Base-by-base conservation (phyloP, 176 grass and related monocot species). In the Secale cereale region DNA sequence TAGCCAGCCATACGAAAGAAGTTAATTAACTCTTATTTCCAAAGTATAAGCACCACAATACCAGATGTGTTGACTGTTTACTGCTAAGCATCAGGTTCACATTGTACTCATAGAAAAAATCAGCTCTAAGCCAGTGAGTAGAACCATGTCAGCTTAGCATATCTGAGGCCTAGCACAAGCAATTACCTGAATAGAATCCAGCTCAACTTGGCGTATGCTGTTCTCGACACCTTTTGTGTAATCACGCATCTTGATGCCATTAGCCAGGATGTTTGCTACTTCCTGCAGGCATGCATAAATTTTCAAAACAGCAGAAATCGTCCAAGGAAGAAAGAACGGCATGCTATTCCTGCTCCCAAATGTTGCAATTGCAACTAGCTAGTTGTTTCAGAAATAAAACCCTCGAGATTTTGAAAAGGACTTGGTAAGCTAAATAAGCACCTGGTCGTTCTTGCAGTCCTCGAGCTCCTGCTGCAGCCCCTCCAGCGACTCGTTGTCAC, bases 141-240 rank as follows among this genome's bases (percentile, higher is more conserved):
- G 33, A 82, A 23, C 26, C 19, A 65, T 52, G 14, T 37, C n/a
- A 0, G 0, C 30, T 36, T 39, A 0, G 27, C 78, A 78, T 66
- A 60, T 50, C 78, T 65, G 63, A 70, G 15, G 46, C 45, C 40
- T 69, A 32, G 10, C 78, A 80, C 14, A 41, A 57, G 7, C 52
- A 57, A 29, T 23, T 15, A 96, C 97, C 93, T 99, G 93, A 70
- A 99, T 99, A 1, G 97, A 99, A 82, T 99, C 93, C 41, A 99
- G 81, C 92, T 99, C 97, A 25, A 96, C 73, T 89, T 92, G 89
- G 19, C 91, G 87, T 75, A 99, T 92, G 91, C 87, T 94, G 72
- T 96, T 96, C 86, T 99, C 97, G 2, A 99, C 93, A 1, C 97
- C 97, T 85, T 99, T 99, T 73, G 97, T 99, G 89, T 99, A 94